phyloP scores from a whole-genome alignment of 208 protist genomes.

The Vickermania spadyakhi region DNA sequence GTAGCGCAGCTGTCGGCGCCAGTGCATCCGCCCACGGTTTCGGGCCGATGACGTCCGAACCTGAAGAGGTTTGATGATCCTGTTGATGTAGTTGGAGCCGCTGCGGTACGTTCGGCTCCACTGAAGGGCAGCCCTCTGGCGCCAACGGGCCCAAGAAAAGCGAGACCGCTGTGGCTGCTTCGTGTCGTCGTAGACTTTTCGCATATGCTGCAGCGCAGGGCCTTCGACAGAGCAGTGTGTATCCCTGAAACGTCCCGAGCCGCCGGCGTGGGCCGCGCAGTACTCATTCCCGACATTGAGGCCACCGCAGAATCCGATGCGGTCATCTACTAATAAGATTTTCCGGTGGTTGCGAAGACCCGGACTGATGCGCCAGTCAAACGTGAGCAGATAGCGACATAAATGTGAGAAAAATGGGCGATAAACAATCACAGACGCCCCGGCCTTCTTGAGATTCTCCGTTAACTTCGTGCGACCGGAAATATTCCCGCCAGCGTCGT shows the following conservation, averaged over 20 bases:
- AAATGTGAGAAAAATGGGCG: constrained; percentile 76
- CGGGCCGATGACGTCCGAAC: constrained; percentile 10
- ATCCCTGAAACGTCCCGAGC: constrained; percentile 78
- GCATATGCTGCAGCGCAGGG: constrained; percentile 63
- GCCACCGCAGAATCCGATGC: constrained; percentile 86
- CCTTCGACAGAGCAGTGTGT: constrained; percentile 74
- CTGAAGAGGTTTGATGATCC: constrained; percentile 17
- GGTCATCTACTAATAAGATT: constrained; percentile 75
- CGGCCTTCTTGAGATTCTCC: constrained; percentile 52
- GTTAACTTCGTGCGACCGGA: constrained; percentile 63
- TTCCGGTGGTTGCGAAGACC: constrained; percentile 89
- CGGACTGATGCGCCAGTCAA: constrained; percentile 69
- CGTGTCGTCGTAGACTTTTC: constrained; percentile 79
- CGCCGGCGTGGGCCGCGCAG: constrained; percentile 51
- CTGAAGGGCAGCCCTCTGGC: constrained; percentile 67
- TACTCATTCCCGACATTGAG: constrained; percentile 92
- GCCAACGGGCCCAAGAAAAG: constrained; percentile 60
- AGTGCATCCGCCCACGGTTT: constrained; percentile 21
- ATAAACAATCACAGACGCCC: constrained; percentile 71
- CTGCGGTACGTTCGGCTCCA: constrained; percentile 29
- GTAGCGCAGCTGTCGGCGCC: constrained; percentile 25
- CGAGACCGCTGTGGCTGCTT: constrained; percentile 79
- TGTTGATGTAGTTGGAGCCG: constrained; percentile 15
- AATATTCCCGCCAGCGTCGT: constrained; percentile 89
- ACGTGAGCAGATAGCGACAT: constrained; percentile 49